These are phyloP conservation scores for Yamadazyma atlantica DNA, from an alignment of 1,139 yeast genomes.

Conservation along the genomic window DNA sequence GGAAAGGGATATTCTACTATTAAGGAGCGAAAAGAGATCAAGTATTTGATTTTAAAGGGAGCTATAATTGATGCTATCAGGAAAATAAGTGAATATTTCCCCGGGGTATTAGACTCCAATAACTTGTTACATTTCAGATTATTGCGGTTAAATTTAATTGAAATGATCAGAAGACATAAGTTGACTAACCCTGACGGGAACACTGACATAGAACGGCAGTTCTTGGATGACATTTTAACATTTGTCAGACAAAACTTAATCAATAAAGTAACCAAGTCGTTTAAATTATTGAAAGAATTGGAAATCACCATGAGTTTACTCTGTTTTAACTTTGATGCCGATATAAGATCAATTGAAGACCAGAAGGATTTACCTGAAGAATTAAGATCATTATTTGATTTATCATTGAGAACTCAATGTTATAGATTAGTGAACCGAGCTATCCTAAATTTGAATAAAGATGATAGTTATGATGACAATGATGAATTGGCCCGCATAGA, in stretches of 20 bases:
- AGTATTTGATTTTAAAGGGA: constrained; percentile 49
- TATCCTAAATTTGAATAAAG: constrained; percentile 28
- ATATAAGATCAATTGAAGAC: constrained; percentile 28
- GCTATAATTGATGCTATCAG: constrained; percentile 47
- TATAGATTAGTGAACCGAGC: constrained; percentile 59
- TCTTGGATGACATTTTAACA: constrained; percentile 54
- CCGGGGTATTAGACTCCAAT: constrained; percentile 54
- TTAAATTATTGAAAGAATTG: constrained; percentile 55
- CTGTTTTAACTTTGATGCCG: constrained; percentile 51
- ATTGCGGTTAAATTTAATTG: constrained; percentile 58
- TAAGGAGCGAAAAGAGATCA: constrained; percentile 47
- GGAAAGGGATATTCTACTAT: constrained; percentile 49
- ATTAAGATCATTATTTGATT: constrained; percentile 49
- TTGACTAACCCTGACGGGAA: constrained; percentile 18
- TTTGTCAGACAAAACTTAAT: constrained; percentile 65
- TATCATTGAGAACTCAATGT: constrained; percentile 56
- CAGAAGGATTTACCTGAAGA: constrained; percentile 53
- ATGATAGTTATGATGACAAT: constrained; percentile 6
- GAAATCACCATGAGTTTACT: constrained; percentile 72
- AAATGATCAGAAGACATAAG: constrained; percentile 59
- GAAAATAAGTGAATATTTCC: constrained; percentile 48
- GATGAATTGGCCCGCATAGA: constrained; percentile 12
- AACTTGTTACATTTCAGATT: constrained; percentile 63
- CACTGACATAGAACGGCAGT: constrained; percentile 39
- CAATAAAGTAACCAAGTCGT: constrained; percentile 53